phyloP scores from a whole-genome alignment of 345 rosid species.

The Mallotus nudiflorus region DNA sequence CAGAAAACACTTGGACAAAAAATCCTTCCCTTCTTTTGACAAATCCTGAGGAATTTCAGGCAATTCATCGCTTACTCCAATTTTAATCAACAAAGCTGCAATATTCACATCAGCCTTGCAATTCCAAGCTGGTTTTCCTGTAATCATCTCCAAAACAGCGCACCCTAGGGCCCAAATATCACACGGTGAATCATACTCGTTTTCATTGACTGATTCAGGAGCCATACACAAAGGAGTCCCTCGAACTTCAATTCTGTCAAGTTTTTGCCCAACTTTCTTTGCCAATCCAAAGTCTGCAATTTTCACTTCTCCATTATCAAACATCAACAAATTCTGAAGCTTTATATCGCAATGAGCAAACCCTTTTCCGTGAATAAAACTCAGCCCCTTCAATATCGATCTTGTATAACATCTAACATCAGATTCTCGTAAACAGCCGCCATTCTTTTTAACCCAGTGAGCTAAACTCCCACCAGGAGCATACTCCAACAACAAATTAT shows the following conservation, averaged over 20 bases:
- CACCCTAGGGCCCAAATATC: constrained; percentile 47
- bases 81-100: constrained; percentile 18
- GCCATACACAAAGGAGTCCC: constrained; percentile 45
- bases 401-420: constrained; percentile 17
- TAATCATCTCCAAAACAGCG: constrained; percentile 35
- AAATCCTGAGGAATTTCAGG: constrained; percentile 29
- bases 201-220: constrained; percentile 35
- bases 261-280: constrained; percentile 23
- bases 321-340: constrained; percentile 33
- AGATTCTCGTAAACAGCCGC: constrained; percentile 25
- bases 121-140: constrained; percentile 38
- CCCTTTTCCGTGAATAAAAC: constrained; percentile 31
- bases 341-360: constrained; percentile 39
- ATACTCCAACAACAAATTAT: constrained; percentile 34
- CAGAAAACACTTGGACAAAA: constrained; percentile 32
- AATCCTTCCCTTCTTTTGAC: constrained; percentile 34
- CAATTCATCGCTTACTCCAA: constrained; percentile 25
- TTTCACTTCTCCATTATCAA: constrained; percentile 25
- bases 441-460: constrained; percentile 15
- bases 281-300: constrained; percentile 38
- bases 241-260: constrained; percentile 17
- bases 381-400: constrained; percentile 31
- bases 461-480: constrained; percentile 33
- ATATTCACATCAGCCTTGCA: constrained; percentile 6
- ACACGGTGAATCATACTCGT: constrained; percentile 25